phyloP scores from a whole-genome alignment of 768 basidiomycete species.

The Mrakia blollopis region DNA sequence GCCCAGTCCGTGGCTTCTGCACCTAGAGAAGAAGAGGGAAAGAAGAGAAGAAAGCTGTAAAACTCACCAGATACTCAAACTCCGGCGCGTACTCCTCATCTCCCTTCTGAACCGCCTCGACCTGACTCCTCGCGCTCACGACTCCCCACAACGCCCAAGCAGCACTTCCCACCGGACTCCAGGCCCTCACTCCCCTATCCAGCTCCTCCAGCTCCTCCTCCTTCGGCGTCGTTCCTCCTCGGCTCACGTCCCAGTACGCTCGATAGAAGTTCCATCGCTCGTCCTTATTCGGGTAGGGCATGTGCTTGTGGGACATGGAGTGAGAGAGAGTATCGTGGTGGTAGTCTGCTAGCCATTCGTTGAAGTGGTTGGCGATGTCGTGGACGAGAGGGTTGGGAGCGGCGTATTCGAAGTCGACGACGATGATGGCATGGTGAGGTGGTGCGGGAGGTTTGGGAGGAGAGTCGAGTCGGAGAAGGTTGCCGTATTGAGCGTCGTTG shows the following conservation, averaged over 20 bases:
- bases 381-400: constrained; percentile 84
- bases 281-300: constrained; percentile 63
- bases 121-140: constrained; percentile 61
- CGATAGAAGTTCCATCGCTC: constrained; percentile 79
- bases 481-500: constrained; percentile 95
- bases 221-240: constrained; percentile 36
- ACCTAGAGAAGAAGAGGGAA: background rate
- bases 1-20: no score
- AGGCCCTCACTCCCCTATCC: constrained; percentile 72
- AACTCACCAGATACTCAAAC: constrained; percentile 72
- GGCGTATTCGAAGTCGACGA: constrained; percentile 98
- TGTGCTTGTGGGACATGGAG: constrained; percentile 45
- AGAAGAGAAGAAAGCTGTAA: background rate
- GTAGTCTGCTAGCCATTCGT: constrained; percentile 95
- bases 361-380: constrained; percentile 69
- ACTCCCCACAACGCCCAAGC: constrained; percentile 96
- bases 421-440: constrained; percentile 63
- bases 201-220: constrained; percentile 56
- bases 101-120: constrained; percentile 45
- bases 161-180: constrained; percentile 85
- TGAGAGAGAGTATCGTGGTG: constrained; percentile 51
- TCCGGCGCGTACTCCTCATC: constrained; percentile 52
- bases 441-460: constrained; percentile 41
- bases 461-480: constrained; percentile 67
- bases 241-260: constrained; percentile 57